Base-by-base conservation (phyloP, 331 rosid species). In the Pyracantha coccinea region DNA sequence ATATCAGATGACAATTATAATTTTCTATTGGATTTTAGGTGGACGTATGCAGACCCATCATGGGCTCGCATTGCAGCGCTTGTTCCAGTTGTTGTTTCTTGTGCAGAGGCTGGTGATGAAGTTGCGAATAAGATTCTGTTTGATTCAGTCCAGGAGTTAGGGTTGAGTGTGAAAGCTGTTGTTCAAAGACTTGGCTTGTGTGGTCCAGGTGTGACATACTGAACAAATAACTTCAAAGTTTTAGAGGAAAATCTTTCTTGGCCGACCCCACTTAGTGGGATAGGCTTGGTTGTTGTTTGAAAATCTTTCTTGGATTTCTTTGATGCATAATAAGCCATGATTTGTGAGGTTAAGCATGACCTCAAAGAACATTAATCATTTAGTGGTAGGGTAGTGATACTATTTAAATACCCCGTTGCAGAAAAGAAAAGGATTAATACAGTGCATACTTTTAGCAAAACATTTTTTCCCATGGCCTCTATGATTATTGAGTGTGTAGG, bases 51-150 rank as follows among this genome's bases (percentile, higher is more conserved):
- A 70, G 97, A 93, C 78, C 89, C 94, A 70, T 88, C 98, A 45
- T 93, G 98, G 97, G 98, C 97, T 16, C 98, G 97, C 68, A 93
- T 93, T 80, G 94, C 98, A 61, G 98, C 98, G 15, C 96, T 93
- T 69, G 98, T 93, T 72, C 98, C 98, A 8, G 86, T 71, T 71
- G 98, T 91, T 7, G 96, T 93, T 35, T 85, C 87, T 50, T 93
- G 96, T 86, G 98, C 98, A 4, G 97, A 88, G 84, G 78, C 87
- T 15, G 96, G 92, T 33, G 98, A 93, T 76, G 88, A 84, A 61
- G 88, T 93, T 58, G 97, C 98, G 69, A 85, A 93, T 81, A 89
- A 83, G 35, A 89, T 93, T 52, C 80, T 93, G 80, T 78, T 80
- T 59, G 89, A 88, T 73, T 84, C 98, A 64, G 98, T 90, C 33